Conservation (phyloP, 2,329 filamentous ascomycete genomes). For the Dissoconium aciculare region DNA sequence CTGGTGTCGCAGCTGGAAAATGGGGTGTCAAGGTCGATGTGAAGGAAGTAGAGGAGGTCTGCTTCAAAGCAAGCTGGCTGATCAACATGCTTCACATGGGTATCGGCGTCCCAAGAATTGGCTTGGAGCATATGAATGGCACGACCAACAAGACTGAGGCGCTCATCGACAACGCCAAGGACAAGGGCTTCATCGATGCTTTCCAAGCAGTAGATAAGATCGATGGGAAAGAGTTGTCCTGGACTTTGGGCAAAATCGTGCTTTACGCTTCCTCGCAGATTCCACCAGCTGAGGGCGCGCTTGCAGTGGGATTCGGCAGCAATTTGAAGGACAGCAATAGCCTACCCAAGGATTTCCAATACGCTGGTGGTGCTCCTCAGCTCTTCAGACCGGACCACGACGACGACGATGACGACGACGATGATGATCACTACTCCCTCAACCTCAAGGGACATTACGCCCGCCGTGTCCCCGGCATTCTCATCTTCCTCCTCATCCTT, state of each 20-base stretch:
- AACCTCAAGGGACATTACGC: constrained; percentile 50
- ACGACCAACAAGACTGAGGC: constrained; percentile 57
- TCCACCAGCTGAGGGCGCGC: constrained; percentile 44
- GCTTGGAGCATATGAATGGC: constrained; percentile 44
- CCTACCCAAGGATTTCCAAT: constrained; percentile 57
- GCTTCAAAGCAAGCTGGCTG: constrained; percentile 96
- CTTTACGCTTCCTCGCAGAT: constrained; percentile 87
- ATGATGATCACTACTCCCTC: constrained; percentile 39
- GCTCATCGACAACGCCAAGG: constrained; percentile 47
- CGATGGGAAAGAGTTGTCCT: constrained; percentile 80
- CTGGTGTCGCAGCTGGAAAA: constrained; percentile 47
- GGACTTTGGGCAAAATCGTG: constrained; percentile 94
- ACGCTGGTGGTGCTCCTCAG: constrained; percentile 41
- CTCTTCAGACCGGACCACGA: constrained; percentile 21
- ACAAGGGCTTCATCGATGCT: constrained; percentile 62
- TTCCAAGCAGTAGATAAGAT: constrained; percentile 93
- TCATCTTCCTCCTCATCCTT: constrained; percentile 64
- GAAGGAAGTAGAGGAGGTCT: constrained; percentile 69
- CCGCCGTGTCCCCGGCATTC: constrained; percentile 54
- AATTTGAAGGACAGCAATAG: constrained; percentile 47
- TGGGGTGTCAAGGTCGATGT: constrained; percentile 61
- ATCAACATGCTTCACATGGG: constrained; percentile 94
- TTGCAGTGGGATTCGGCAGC: constrained; percentile 85
- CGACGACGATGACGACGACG: constrained; percentile 31
- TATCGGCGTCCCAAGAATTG: constrained; percentile 78